These are phyloP conservation scores for Schizochytrium sp. DNA, from an alignment of 108 stramenopile genomes.

Conservation along the genomic window DNA sequence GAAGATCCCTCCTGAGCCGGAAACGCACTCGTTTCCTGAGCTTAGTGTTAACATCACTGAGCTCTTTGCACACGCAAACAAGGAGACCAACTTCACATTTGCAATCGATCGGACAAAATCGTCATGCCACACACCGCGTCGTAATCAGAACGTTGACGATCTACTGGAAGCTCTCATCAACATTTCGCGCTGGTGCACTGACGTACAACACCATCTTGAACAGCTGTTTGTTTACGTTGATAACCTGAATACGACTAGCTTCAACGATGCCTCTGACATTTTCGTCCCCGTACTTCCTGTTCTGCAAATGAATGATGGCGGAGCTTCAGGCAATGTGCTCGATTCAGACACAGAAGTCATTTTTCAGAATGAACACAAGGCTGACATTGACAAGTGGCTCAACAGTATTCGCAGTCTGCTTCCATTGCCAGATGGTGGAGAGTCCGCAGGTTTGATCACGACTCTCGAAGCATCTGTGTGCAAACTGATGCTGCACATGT, in stretches of 20 bases:
- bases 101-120: constrained; percentile 34
- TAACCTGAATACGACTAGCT: not conserved
- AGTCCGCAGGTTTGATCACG: not conserved
- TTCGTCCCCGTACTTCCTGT: not conserved
- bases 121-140: constrained; percentile 53
- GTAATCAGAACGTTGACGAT: constrained; percentile 29
- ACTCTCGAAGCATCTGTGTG: not conserved
- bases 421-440: not conserved
- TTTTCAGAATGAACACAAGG: not conserved
- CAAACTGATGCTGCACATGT: not conserved
- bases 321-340: not conserved
- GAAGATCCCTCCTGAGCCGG: not conserved
- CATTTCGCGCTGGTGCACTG: not conserved
- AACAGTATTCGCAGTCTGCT: not conserved
- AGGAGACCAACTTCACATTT: not conserved
- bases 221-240: not conserved
- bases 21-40: not conserved
- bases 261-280: not conserved
- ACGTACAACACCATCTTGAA: too few species aligned
- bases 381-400: constrained; percentile 47
- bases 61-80: not conserved
- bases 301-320: not conserved
- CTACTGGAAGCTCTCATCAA: not conserved
- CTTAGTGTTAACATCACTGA: not conserved
- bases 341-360: not conserved